Evolutionary conservation across 495 filamentous ascomycete genomes (phyloP), one percentile per base, ranked within the genome.

Genomic region (Aspergillus sparsus): DNA sequence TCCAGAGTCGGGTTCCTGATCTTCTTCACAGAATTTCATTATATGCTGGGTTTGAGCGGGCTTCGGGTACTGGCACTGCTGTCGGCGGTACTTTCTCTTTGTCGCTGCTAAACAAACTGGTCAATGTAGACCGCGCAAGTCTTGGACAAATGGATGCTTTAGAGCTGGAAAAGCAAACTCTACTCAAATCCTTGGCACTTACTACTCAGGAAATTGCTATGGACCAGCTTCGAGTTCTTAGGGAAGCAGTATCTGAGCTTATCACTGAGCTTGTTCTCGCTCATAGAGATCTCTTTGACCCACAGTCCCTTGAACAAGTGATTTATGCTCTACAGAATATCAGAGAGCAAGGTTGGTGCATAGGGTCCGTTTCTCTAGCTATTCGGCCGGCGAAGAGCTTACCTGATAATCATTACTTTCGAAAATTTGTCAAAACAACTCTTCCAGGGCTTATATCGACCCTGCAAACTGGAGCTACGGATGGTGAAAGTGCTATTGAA

Each of bases 101-200:
- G 16, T 77, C 80, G 0, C 59, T 91, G 9, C 63, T 90, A 37
- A 73, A 76, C 35, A 85, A 83, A 57, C 71, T 89, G 53, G 75
- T 80, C 42, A 70, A 75, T 5, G 71, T 86, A 6, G 72, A 78
- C 33, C 74, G 77, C 42, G 84, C 85, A 1, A 82, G 71, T 49
- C 70, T 92, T 54, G 77, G 79, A 11, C 83, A 87, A 62, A 77
- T 91, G 52, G 78, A 83, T 54, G 81, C 86, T 31, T 74, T 92
- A 2, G 84, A 90, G 65, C 69, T 80, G 1, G 89, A 92, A 66
- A 75, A 90, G 54, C 80, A 83, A 6, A 75, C 81, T 4, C 72
- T 92, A 45, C 85, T 84, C 10, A 77, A 78, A 57, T 74, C 80
- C 36, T 67, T 89, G 5, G 72, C 81, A 36, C 57, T 65, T 5